Evolutionary conservation across 1,139 yeast genomes (phyloP).

Genomic region (Kodamaea plutei): DNA sequence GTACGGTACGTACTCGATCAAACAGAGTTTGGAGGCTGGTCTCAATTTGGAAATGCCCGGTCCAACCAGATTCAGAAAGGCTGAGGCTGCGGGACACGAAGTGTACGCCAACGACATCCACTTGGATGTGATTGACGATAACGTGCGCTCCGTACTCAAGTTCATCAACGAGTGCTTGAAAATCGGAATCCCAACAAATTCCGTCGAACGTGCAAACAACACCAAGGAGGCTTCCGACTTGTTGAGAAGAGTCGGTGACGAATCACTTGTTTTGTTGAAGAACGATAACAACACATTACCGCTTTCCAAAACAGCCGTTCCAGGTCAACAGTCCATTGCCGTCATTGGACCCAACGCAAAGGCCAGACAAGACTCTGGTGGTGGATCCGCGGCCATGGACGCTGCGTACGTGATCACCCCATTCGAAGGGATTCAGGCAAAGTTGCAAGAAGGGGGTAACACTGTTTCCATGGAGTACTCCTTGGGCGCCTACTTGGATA

Average conservation of each 20-base stretch:
- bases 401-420: constrained; percentile 31
- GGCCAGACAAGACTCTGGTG: constrained; percentile 32
- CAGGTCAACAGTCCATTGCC: constrained; percentile 22
- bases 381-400: constrained; percentile 35
- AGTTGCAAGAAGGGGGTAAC: constrained; percentile 22
- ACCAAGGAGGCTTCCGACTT: constrained; percentile 14
- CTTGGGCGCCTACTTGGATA: constrained; percentile 31
- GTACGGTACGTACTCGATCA: constrained; percentile 54
- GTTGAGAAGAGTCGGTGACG: constrained; percentile 17
- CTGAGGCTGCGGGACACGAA: constrained; percentile 34
- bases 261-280: constrained; percentile 20
- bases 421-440: constrained; percentile 27
- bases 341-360: constrained; percentile 38
- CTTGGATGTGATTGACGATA: constrained; percentile 14
- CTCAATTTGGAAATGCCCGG: constrained; percentile 66
- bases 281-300: constrained; percentile 16
- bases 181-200: constrained; percentile 15
- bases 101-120: constrained; percentile 27
- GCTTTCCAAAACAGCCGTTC: constrained; percentile 8
- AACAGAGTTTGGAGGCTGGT: constrained; percentile 50
- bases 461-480: constrained; percentile 16
- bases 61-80: constrained; percentile 45
- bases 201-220: constrained; percentile 12
- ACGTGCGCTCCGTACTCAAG: constrained; percentile 14
- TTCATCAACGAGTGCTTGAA: constrained; percentile 15